Conservation (phyloP, 2,329 filamentous ascomycete genomes). For the Cytospora mali region DNA sequence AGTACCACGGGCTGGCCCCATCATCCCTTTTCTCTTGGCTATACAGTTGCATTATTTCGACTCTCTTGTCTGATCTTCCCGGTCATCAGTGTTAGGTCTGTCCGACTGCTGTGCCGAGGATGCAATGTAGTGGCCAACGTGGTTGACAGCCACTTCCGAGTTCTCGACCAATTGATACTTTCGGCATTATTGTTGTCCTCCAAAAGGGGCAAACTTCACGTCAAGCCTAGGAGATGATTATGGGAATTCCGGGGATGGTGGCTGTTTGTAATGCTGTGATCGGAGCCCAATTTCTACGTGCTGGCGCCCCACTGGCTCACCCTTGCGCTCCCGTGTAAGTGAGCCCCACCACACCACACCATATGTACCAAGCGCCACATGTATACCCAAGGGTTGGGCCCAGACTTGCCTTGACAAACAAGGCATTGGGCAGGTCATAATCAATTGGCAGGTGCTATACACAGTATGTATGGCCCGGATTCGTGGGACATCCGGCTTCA, state of each 20-base stretch:
- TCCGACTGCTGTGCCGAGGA: background rate
- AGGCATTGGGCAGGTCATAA: background rate
- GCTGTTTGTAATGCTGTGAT: background rate
- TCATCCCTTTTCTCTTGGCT: too few relatives aligned
- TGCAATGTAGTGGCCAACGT: background rate
- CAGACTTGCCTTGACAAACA: background rate
- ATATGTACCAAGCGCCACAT: background rate
- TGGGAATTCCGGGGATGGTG: background rate
- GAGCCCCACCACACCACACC: background rate
- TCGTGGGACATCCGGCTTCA: background rate
- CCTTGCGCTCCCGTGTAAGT: background rate
- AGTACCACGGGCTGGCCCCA: too few relatives aligned
- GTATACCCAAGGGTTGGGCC: background rate
- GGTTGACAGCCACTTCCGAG: too few relatives aligned
- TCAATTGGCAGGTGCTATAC: background rate
- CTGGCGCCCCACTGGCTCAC: background rate
- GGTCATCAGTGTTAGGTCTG: background rate
- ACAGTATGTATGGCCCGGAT: background rate
- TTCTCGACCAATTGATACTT: background rate
- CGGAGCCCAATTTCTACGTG: conserved; percentile 12
- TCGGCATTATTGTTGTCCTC: background rate
- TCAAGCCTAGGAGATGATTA: background rate
- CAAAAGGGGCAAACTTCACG: background rate
- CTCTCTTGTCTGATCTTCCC: too few relatives aligned
- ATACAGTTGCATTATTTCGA: too few relatives aligned